Conservation (phyloP, 345 rosid species). For the Eucalyptus cladocalyx region DNA sequence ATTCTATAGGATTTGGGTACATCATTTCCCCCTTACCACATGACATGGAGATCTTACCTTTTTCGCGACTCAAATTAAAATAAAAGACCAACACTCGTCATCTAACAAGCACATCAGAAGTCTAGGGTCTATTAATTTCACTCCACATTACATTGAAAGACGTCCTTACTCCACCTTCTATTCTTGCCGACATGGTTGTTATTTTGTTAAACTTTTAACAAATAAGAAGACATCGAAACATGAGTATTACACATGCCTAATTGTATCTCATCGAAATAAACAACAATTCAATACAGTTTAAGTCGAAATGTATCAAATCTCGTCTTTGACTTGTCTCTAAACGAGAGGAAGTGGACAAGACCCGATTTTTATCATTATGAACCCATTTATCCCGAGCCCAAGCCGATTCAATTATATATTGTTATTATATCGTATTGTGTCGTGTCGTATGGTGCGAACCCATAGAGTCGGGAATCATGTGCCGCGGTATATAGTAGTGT, state of each 20-base stretch:
- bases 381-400: background rate
- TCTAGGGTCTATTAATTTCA: background rate
- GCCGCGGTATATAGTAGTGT: too few relatives aligned
- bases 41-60: background rate
- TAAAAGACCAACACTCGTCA: background rate
- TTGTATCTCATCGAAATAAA: background rate
- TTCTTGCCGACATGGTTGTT: background rate
- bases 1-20: background rate
- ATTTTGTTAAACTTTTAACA: background rate
- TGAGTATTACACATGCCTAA: background rate
- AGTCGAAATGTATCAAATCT: background rate
- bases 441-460: accelerated
- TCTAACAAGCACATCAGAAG: background rate
- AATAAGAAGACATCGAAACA: background rate
- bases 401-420: accelerated
- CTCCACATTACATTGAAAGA: background rate
- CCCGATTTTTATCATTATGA: background rate
- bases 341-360: background rate
- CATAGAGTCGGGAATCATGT: accelerated
- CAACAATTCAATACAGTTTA: background rate
- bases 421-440: accelerated
- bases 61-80: background rate
- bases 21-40: background rate
- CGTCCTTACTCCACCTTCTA: background rate
- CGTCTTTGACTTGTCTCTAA: background rate